Base-by-base conservation (phyloP, 2,329 filamentous ascomycete species). In the Aspergillus ruber region DNA sequence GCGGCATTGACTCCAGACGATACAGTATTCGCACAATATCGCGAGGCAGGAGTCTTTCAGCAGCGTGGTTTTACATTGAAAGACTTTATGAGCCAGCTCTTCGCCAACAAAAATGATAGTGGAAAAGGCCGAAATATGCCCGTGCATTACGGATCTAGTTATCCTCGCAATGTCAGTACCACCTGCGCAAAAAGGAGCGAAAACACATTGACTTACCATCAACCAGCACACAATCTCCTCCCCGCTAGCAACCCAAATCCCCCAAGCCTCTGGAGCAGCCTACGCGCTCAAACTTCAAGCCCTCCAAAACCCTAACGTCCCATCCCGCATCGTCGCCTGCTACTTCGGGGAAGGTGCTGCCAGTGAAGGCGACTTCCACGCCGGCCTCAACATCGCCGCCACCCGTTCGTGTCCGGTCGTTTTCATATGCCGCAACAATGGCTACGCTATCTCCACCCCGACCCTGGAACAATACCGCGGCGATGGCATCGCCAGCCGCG, bases 31-130 rank as follows among this genome's bases (percentile, higher is more conserved):
- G 88, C 86, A 50, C 93, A 98, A 66, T 98, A 98, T 65, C 82
- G 93, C 54, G 93, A 98, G 69, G 84, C 91, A 40, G 93, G 93
- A 1, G 86, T 96, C 5, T 93, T 95, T 65, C 81, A 86, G 55
- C 86, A 96, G 67, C 82, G 93, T 33, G 93, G 93, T 3, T 96
- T 91, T 65, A 87, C 82, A 0, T 76, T 94, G 41, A 82, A 84
- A 42, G 83, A 97, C 50, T 97, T 97, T 63, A 97, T 98, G 93
- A 86, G 82, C 58, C 93, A 98, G 67, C 73, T 98, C 7, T 96
- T 97, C 71, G 83, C 90, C 17, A 97, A 95, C 63, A 79, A 75
- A 46, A 81, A 88, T 53, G 93, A 98, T 59, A 69, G 77, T 0
- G 90, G 91, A 1, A 80, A 78, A 50, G 93, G 90, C 1, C 82